Conservation (phyloP, 371 early-diverging fungal species). For the Syncephalastrum contaminatum region DNA sequence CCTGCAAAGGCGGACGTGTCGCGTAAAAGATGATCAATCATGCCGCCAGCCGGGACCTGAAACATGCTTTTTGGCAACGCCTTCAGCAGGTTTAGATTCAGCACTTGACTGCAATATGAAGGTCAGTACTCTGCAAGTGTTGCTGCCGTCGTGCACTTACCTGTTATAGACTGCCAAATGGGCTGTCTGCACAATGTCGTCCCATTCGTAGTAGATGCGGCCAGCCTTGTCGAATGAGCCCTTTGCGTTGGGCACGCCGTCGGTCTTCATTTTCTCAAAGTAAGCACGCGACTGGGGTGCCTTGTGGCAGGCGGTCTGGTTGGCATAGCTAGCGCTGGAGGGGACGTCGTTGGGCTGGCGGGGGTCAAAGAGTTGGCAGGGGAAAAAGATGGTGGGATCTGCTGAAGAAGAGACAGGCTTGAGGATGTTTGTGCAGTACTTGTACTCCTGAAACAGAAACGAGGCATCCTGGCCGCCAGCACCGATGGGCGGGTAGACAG, state of each 20-base stretch:
- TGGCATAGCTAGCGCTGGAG: conserved; percentile 47
- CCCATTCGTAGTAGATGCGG: conserved; percentile 74
- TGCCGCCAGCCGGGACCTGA: conserved; percentile 28
- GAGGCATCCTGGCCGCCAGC: conserved; percentile 77
- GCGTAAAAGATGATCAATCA: conserved; percentile 28
- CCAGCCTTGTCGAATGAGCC: conserved; percentile 51
- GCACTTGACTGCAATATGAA: conserved; percentile 30
- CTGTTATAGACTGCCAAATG: conserved; percentile 77
- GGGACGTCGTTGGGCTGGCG: conserved; percentile 29
- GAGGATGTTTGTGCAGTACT: conserved; percentile 57
- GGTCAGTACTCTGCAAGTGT: neutral
- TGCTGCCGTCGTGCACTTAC: conserved; percentile 20
- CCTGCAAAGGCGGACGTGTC: conserved; percentile 26
- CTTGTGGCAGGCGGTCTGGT: conserved; percentile 69
- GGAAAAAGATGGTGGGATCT: conserved; percentile 59
- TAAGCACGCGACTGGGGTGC: conserved; percentile 36
- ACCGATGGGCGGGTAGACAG: conserved; percentile 60
- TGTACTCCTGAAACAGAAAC: conserved; percentile 76
- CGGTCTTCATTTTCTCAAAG: conserved; percentile 30
- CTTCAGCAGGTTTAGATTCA: conserved; percentile 41
- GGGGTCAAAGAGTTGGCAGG: conserved; percentile 61
- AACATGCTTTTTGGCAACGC: conserved; percentile 31
- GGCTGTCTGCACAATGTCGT: conserved; percentile 52
- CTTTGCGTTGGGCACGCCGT: conserved; percentile 35
- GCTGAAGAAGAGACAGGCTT: conserved; percentile 35